These are phyloP conservation scores for Blepharisma undulans DNA, from an alignment of 169 alveolate species.

Conservation along the genomic window DNA sequence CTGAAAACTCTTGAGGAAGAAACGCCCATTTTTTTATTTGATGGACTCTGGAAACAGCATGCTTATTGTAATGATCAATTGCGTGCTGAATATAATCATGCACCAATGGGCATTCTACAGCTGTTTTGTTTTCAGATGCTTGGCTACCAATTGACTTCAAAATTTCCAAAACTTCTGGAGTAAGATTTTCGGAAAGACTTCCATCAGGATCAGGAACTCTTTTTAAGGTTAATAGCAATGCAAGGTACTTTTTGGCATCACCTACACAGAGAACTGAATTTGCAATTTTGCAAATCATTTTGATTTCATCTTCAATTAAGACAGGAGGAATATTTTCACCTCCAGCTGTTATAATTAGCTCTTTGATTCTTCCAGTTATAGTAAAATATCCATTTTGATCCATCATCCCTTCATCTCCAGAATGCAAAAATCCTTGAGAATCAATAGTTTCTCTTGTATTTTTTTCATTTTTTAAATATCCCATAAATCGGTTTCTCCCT, in stretches of 20 bases:
- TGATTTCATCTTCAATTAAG: conserved; percentile 70
- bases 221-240: conserved; percentile 73
- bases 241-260: conserved; percentile 66
- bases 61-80: conserved; percentile 59
- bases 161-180: conserved; percentile 38
- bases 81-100: conserved; percentile 36
- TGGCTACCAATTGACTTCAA: not conserved
- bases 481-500: conserved; percentile 85
- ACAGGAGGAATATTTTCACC: conserved; percentile 89
- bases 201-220: conserved; percentile 50
- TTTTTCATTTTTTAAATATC: conserved; percentile 78
- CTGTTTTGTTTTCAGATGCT: conserved; percentile 41
- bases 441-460: conserved; percentile 78
- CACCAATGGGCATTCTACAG: conserved; percentile 45
- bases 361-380: conserved; percentile 86
- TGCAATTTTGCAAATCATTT: conserved; percentile 58
- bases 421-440: conserved; percentile 81
- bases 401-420: conserved; percentile 86
- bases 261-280: conserved; percentile 82
- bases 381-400: conserved; percentile 72
- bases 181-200: conserved; percentile 43
- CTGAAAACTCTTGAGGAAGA: conserved; percentile 71
- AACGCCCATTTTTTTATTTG: conserved; percentile 66
- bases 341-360: conserved; percentile 85
- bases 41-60: conserved; percentile 82